A percentile compares a stretch with the other conserved stretches of the same genome.
These are phyloP conservation scores for Leishmania arabica DNA, from an alignment of 208 protist species.

Conservation along the genomic window DNA sequence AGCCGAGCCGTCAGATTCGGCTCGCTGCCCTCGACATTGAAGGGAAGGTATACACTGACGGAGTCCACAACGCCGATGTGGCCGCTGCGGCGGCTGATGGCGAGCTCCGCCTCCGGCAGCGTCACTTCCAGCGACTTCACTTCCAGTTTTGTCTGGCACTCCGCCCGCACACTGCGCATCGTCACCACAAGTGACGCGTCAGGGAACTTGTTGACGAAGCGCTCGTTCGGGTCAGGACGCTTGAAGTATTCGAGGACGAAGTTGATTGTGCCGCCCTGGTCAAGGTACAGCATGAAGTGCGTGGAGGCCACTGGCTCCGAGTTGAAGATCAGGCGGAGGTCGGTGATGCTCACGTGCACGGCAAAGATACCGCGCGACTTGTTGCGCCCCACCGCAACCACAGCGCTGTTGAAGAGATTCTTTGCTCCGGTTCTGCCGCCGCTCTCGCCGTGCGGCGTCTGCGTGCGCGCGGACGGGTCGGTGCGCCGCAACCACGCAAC, in stretches of 20 bases:
- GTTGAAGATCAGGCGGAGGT: conserved; percentile 66
- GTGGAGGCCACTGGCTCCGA: conserved; percentile 72
- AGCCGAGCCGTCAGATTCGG: conserved; percentile 66
- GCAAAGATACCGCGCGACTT: conserved; percentile 27
- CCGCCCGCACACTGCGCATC: conserved; percentile 52
- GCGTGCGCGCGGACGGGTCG: neutral
- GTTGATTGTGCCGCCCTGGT: conserved; percentile 56
- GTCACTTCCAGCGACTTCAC: conserved; percentile 85
- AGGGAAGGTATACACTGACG: conserved; percentile 55
- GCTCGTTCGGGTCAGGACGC: conserved; percentile 1
- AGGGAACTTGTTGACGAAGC: conserved; percentile 37
- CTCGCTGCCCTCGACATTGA: conserved; percentile 50
- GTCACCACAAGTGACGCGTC: conserved; percentile 44
- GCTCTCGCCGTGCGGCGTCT: neutral
- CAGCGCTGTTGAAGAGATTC: neutral
- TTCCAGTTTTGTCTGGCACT: conserved; percentile 89
- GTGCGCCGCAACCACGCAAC: conserved; percentile 29
- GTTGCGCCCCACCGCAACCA: conserved; percentile 2
- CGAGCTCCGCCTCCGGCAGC: conserved; percentile 59
- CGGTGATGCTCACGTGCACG: conserved; percentile 65
- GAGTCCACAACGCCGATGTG: conserved; percentile 25
- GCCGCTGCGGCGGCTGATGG: conserved; percentile 42
- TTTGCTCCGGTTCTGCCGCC: neutral
- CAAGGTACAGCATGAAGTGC: conserved; percentile 68
- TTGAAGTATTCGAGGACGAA: conserved; percentile 46